phyloP scores from a whole-genome alignment of 805 yeast species.

The Candida dajiaensis region DNA sequence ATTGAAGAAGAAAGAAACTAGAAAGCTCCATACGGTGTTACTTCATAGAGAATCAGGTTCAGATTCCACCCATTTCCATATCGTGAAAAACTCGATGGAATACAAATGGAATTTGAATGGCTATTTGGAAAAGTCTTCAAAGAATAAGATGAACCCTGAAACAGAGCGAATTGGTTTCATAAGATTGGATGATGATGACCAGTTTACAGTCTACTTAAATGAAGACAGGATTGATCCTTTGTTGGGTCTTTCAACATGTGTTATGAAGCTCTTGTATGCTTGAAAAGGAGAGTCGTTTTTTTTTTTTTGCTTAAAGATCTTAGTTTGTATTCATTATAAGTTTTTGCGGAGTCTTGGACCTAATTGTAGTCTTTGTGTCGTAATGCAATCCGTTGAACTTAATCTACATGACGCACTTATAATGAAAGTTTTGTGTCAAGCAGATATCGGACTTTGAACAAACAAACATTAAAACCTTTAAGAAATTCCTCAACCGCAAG shows the following conservation, averaged over 20 bases:
- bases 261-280: not conserved
- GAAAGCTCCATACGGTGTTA: conserved; percentile 3
- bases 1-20: not conserved
- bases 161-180: conserved; percentile 13
- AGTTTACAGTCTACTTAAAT: conserved; percentile 9
- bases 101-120: conserved; percentile 18
- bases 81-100: not conserved
- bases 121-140: conserved; percentile 13
- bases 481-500: too few relatives aligned
- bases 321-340: too few relatives aligned
- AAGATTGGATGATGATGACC: not conserved
- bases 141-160: conserved; percentile 4
- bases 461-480: too few relatives aligned
- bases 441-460: too few relatives aligned
- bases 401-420: too few relatives aligned
- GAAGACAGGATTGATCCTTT: conserved; percentile 9
- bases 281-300: not conserved
- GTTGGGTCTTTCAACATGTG: conserved; percentile 10
- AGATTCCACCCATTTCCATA: not conserved
- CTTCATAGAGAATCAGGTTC: not conserved
- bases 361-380: too few relatives aligned
- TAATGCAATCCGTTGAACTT: too few relatives aligned
- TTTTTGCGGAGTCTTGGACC: too few relatives aligned
- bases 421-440: too few relatives aligned
- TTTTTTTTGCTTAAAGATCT: too few relatives aligned